Conservation (phyloP, 2,329 filamentous ascomycete genomes). For the Cladorrhinum sp. region DNA sequence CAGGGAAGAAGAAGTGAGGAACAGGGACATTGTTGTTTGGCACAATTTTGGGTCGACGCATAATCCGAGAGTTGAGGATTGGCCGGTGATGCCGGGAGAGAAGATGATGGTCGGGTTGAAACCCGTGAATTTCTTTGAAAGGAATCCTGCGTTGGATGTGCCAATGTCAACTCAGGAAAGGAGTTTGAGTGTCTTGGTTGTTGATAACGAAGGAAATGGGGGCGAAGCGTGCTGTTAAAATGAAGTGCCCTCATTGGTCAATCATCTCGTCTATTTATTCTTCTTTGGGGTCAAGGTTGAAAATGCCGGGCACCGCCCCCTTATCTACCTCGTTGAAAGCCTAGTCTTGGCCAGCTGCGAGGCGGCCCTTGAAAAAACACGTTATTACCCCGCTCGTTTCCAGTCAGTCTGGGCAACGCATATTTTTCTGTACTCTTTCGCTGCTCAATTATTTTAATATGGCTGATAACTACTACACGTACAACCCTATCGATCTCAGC, state of each 20-base stretch:
- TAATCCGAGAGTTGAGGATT: slow-evolving; percentile 63
- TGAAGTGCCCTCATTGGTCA: no score
- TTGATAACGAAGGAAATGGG: neutral
- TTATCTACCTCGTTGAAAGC: no score
- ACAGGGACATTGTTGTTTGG: slow-evolving; percentile 57
- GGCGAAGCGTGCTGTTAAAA: no score
- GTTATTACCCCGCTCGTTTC: no score
- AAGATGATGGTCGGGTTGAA: slow-evolving; percentile 49
- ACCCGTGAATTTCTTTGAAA: slow-evolving; percentile 52
- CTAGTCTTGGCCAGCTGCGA: no score
- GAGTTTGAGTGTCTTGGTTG: slow-evolving; percentile 35
- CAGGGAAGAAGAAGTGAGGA: slow-evolving; percentile 35
- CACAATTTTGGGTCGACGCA: slow-evolving; percentile 61
- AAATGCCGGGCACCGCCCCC: no score
- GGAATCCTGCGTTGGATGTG: slow-evolving; percentile 51
- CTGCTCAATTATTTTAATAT: no score
- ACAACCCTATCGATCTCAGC: neutral
- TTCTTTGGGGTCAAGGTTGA: no score
- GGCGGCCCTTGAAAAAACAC: no score
- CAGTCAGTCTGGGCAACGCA: no score
- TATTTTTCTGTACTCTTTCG: no score
- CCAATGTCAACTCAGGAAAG: slow-evolving; percentile 38
- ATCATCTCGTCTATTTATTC: no score
- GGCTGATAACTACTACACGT: neutral
- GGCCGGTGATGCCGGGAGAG: slow-evolving; percentile 67